Base-by-base conservation (phyloP, 2,329 filamentous ascomycete species). In the Aspergillus chevalieri region DNA sequence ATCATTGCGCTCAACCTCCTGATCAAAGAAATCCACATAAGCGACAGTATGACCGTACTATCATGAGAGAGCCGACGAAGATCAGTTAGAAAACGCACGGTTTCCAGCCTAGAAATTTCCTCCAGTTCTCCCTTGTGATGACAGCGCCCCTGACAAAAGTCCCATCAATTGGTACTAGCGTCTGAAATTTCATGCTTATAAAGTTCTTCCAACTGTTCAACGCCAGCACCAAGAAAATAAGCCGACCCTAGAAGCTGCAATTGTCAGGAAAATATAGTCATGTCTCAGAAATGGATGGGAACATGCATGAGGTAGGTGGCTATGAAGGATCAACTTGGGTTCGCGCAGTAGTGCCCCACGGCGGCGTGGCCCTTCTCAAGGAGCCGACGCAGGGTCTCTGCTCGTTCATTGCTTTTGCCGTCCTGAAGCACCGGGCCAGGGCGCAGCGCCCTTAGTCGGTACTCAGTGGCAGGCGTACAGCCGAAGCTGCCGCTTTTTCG, bases 301-400 rank as follows among this genome's bases (percentile, higher is more conserved):
- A n/a, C 12, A 44, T 47, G 47, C 44, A 38, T 50, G 44, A 10
- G 48, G 48, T 5, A 50, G 21, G 43, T 50, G 41, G 14, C 44
- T 47, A 21, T 50, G 48, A 6, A 50, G 26, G 22, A 50, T 47
- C 30, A 50, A 28, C 34, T 44, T 44, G 14, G 48, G 48, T 4
- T 50, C 30, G 28, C 48, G 48, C 10, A 50, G 44, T 2, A 30
- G 44, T 6, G 48, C 48, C 17, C 48, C 17, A 50, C 38, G 26
- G 24, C 26, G 4, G 28, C 17, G 28, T 47, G 48, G 12, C 44
- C 39, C n/a, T 47, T 43, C 24, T 30, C 9, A 7, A 50, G 24
- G 17, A 50, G 44, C 4, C 21, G 24, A 6, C 12, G 38, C 17
- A 50, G 21, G 10, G 38, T 47, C 6, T 44, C 5, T 7, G 48